These are phyloP conservation scores for Chlorencoelia australis DNA, from an alignment of 2,329 filamentous ascomycete genomes.

Conservation along the genomic window DNA sequence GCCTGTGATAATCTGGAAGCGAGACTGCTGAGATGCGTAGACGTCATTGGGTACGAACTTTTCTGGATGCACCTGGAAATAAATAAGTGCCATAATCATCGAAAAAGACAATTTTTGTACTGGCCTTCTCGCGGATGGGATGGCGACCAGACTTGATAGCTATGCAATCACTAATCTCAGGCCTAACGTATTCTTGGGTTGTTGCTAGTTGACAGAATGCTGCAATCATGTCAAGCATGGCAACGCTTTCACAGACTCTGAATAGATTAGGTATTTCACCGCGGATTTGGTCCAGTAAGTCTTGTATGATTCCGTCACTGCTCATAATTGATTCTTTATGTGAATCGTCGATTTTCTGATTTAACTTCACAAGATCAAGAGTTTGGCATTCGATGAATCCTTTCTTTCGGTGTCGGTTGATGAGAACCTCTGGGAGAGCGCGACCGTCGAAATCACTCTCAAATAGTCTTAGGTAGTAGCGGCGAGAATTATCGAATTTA, in stretches of 20 bases:
- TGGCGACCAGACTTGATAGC: conserved; percentile 59
- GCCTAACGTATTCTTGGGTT: conserved; percentile 47
- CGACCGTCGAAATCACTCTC: conserved; percentile 51
- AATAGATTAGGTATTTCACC: conserved; percentile 65
- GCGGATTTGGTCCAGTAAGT: conserved; percentile 63
- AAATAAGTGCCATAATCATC: neutral
- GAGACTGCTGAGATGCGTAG: conserved; percentile 67
- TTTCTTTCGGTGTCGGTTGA: conserved; percentile 66
- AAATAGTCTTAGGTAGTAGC: conserved; percentile 67
- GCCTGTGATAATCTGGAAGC: conserved; percentile 89
- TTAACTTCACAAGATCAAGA: conserved; percentile 71
- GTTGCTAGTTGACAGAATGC: conserved; percentile 68
- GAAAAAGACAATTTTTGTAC: neutral
- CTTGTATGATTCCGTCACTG: conserved; percentile 67
- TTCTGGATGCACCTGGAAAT: conserved; percentile 43
- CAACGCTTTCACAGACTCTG: conserved; percentile 75
- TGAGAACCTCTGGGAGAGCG: conserved; percentile 56
- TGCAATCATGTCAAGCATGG: conserved; percentile 75
- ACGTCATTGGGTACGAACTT: conserved; percentile 84
- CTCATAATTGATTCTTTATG: conserved; percentile 76
- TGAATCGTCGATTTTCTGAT: conserved; percentile 65
- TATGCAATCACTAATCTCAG: conserved; percentile 51
- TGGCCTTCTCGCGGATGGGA: conserved; percentile 54
- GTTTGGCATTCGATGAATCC: conserved; percentile 83
- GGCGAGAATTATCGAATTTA: conserved; percentile 66